Evolutionary conservation across 2,329 filamentous ascomycete species (phyloP).

Genomic region (Diaporthe sp.): DNA sequence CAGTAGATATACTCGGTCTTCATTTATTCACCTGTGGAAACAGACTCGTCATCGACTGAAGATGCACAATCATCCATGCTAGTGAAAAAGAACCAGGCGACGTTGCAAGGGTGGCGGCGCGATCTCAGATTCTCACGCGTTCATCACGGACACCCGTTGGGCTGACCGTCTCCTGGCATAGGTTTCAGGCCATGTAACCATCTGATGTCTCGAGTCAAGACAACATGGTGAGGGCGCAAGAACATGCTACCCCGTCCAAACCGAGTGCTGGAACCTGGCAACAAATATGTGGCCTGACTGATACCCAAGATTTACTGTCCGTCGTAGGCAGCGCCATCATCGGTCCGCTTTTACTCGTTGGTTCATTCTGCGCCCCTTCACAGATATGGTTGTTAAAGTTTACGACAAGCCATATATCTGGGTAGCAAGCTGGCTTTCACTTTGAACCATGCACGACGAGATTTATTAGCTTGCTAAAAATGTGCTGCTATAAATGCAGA

Average conservation of each 20-base stretch:
- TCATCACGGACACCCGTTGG: background rate
- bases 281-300: background rate
- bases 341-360: background rate
- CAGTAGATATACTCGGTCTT: background rate
- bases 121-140: background rate
- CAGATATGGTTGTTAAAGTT: background rate
- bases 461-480: background rate
- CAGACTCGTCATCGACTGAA: background rate
- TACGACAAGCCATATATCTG: background rate
- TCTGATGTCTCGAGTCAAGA: background rate
- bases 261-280: background rate
- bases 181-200: constrained; percentile 2
- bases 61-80: background rate
- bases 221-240: background rate
- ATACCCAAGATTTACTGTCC: too few species aligned
- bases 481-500: background rate
- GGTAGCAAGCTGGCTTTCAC: background rate
- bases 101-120: background rate
- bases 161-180: background rate
- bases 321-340: background rate
- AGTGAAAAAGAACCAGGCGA: background rate
- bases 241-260: background rate
- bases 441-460: background rate
- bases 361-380: background rate
- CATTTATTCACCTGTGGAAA: background rate